Percentiles rank a stretch among this genome's conserved stretches.
Conservation (phyloP, 768 basidiomycete species). For the Termitomyces sp. region DNA sequence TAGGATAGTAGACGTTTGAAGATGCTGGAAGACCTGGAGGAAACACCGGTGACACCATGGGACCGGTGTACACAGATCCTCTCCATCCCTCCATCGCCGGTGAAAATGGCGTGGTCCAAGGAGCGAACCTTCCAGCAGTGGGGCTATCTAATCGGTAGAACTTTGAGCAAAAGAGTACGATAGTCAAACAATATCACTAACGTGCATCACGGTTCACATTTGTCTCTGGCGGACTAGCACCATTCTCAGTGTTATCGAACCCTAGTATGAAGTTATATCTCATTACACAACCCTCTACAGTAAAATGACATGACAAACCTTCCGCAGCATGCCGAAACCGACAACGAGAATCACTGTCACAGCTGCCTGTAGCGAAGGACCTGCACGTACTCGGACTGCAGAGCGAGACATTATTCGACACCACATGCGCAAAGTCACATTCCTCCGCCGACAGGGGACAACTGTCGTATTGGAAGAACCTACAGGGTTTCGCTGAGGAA, state of each 20-base stretch:
- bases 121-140: neutral
- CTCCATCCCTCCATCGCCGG: neutral
- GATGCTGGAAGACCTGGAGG: constrained; percentile 2
- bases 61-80: constrained; percentile 1
- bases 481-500: constrained; percentile 42
- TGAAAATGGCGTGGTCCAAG: neutral
- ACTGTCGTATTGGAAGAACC: constrained; percentile 36
- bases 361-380: constrained; percentile 30
- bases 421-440: constrained; percentile 42
- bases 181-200: neutral
- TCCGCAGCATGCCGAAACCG: constrained; percentile 27
- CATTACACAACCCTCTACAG: neutral
- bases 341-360: constrained; percentile 31
- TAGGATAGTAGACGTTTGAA: constrained; percentile 6
- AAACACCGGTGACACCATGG: constrained; percentile 7
- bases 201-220: neutral
- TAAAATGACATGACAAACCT: constrained; percentile 8
- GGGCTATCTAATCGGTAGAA: neutral
- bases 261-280: neutral
- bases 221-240: neutral
- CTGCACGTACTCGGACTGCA: constrained; percentile 22
- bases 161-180: neutral
- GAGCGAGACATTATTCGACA: constrained; percentile 20
- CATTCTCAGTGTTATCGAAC: neutral
- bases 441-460: constrained; percentile 39